These are phyloP conservation scores for Gossypium stocksii DNA, from an alignment of 345 rosid species.

Conservation along the genomic window DNA sequence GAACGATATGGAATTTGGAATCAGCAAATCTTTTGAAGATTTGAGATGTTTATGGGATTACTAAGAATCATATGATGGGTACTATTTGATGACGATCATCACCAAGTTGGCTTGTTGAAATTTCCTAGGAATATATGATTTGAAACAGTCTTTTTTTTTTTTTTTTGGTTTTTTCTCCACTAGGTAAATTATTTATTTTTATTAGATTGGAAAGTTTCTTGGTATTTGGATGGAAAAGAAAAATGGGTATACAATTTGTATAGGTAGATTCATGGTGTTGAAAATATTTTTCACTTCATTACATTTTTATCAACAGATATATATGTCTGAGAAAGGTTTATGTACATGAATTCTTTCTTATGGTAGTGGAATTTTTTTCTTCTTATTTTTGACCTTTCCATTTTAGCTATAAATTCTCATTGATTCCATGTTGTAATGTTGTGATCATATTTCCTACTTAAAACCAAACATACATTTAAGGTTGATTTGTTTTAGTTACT, in stretches of 20 bases:
- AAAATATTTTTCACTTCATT: conserved; percentile 19
- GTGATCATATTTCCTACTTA: background rate
- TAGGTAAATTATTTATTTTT: conserved; percentile 15
- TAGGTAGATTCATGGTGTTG: conserved; percentile 29
- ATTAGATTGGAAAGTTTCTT: conserved; percentile 21
- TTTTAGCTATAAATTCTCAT: background rate
- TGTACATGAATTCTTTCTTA: conserved; percentile 19
- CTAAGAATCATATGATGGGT: background rate
- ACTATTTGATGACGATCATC: background rate
- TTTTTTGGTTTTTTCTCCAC: background rate
- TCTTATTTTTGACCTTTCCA: background rate
- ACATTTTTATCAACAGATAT: conserved; percentile 16
- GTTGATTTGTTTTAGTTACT: background rate
- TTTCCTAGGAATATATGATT: conserved; percentile 18
- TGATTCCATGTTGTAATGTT: background rate
- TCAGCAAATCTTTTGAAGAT: conserved; percentile 28
- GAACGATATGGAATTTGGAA: conserved; percentile 26
- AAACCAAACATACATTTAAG: conserved; percentile 7
- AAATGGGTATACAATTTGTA: conserved; percentile 25
- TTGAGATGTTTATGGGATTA: conserved; percentile 39
- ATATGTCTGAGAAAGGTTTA: conserved; percentile 19
- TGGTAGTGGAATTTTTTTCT: conserved; percentile 14
- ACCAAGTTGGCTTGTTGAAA: background rate
- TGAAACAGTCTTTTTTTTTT: conserved; percentile 2
- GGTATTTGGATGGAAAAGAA: background rate